These are phyloP conservation scores for Pisolithus thermaeus DNA, from an alignment of 1,284 basidiomycete genomes.

Conservation along the genomic window DNA sequence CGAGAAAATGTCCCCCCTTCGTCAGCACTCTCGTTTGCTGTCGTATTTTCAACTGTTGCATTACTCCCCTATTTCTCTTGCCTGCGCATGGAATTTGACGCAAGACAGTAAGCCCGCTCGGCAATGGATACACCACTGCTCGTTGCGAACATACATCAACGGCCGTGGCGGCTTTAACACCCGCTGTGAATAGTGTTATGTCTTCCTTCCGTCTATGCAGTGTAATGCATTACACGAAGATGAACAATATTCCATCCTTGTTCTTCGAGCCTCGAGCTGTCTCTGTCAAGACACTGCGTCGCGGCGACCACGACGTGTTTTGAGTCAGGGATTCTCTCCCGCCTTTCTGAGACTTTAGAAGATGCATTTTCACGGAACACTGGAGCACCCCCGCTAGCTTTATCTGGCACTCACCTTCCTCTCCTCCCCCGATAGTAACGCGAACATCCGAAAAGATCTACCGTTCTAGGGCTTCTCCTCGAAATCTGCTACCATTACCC, in stretches of 20 bases:
- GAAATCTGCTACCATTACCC: conserved; percentile 46
- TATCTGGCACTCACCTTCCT: conserved; percentile 59
- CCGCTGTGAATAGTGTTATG: conserved; percentile 22
- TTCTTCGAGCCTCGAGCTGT: conserved; percentile 74
- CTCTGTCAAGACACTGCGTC: too few relatives aligned
- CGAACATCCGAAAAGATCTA: conserved; percentile 62
- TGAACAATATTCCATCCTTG: conserved; percentile 82
- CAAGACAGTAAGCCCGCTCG: too few relatives aligned
- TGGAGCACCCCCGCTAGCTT: conserved; percentile 29
- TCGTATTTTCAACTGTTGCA: too few relatives aligned
- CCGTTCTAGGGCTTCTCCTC: conserved; percentile 45
- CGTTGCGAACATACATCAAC: conserved; percentile 11
- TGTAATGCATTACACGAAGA: conserved; percentile 30
- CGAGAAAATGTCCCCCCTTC: background rate
- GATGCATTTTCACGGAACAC: conserved; percentile 8
- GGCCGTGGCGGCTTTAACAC: conserved; percentile 16
- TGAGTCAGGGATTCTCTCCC: too few relatives aligned
- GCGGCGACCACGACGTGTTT: too few relatives aligned
- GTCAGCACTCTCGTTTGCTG: too few relatives aligned
- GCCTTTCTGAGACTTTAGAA: too few relatives aligned
- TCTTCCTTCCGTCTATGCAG: background rate
- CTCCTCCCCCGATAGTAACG: conserved; percentile 61
- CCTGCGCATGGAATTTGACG: too few relatives aligned
- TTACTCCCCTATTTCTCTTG: too few relatives aligned
- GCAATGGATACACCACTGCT: too few relatives aligned